These are phyloP conservation scores for Spathaspora passalidarum DNA, from an alignment of 805 yeast genomes.

Conservation along the genomic window DNA sequence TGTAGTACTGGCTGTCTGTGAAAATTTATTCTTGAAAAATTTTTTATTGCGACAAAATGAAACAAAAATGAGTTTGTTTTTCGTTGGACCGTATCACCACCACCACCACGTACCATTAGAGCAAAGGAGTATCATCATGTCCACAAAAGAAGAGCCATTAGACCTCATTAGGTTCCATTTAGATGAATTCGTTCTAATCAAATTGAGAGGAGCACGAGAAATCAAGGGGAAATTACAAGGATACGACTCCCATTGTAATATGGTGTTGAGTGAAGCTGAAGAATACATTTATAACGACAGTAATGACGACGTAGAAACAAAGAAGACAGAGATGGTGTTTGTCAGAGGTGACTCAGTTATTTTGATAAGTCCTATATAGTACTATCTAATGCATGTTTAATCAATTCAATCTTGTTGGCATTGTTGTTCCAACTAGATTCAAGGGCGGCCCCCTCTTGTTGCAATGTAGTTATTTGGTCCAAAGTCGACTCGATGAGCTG, in stretches of 20 bases:
- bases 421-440: slow-evolving; percentile 34
- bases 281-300: slow-evolving; percentile 72
- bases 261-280: slow-evolving; percentile 88
- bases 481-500: slow-evolving; percentile 21
- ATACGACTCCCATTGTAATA: slow-evolving; percentile 94
- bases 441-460: slow-evolving; percentile 28
- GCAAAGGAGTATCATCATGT: not conserved
- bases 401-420: slow-evolving; percentile 28
- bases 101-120: too few relatives aligned
- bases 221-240: slow-evolving; percentile 88
- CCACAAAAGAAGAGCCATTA: slow-evolving; percentile 61
- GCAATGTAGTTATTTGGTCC: slow-evolving; percentile 24
- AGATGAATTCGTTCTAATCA: slow-evolving; percentile 84
- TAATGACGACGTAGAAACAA: slow-evolving; percentile 40
- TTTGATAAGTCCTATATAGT: slow-evolving; percentile 51
- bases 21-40: not conserved
- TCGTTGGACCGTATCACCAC: too few relatives aligned
- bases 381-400: slow-evolving; percentile 19
- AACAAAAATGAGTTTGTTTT: too few relatives aligned
- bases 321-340: slow-evolving; percentile 82
- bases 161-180: slow-evolving; percentile 82
- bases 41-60: too few relatives aligned
- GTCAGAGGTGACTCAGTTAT: slow-evolving; percentile 98
- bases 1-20: not conserved
- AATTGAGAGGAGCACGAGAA: slow-evolving; percentile 92